These are phyloP conservation scores for Schwanniomyces polymorphus DNA, from an alignment of 805 yeast species.

Conservation along the genomic window DNA sequence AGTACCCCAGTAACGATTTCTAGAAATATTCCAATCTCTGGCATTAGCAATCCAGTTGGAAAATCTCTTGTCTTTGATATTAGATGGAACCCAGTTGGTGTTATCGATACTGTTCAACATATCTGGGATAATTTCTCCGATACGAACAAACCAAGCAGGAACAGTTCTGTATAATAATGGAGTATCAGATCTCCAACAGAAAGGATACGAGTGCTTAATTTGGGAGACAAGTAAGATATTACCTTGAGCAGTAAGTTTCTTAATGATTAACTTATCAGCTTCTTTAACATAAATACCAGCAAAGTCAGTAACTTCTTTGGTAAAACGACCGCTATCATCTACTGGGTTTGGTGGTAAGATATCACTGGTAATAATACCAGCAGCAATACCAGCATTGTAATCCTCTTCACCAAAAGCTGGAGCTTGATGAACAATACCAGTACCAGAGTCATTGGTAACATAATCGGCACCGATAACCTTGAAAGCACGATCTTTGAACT, in stretches of 20 bases:
- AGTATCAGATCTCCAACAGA: constrained; percentile 99
- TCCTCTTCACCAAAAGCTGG: constrained; percentile 99
- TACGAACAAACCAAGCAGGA: constrained; percentile 98
- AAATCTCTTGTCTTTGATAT: constrained; percentile 91
- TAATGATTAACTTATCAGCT: constrained; percentile 90
- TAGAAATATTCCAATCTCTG: constrained; percentile 97
- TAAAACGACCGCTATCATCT: constrained; percentile 89
- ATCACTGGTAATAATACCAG: constrained; percentile 72
- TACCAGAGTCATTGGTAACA: constrained; percentile 94
- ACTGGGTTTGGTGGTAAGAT: constrained; percentile 88
- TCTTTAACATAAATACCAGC: constrained; percentile 89
- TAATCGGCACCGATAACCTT: constrained; percentile 78
- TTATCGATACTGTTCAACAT: constrained; percentile 82
- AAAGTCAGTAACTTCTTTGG: constrained; percentile 70
- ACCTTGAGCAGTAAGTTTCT: constrained; percentile 75
- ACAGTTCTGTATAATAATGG: constrained; percentile 95
- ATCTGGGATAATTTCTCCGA: constrained; percentile 81
- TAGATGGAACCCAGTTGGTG: constrained; percentile 93
- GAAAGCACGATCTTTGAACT: constrained; percentile 77
- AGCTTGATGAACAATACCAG: constrained; percentile 98
- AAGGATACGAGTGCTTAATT: constrained; percentile 94
- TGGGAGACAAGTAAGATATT: constrained; percentile 75
- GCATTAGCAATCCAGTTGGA: constrained; percentile 98
- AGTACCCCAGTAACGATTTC: constrained; percentile 99
- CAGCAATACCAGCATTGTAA: constrained; percentile 75